Percentiles rank a stretch among this genome's conserved stretches.
Evolutionary conservation across 805 yeast species (phyloP).

Genomic region (Candida coquimbonensis): DNA sequence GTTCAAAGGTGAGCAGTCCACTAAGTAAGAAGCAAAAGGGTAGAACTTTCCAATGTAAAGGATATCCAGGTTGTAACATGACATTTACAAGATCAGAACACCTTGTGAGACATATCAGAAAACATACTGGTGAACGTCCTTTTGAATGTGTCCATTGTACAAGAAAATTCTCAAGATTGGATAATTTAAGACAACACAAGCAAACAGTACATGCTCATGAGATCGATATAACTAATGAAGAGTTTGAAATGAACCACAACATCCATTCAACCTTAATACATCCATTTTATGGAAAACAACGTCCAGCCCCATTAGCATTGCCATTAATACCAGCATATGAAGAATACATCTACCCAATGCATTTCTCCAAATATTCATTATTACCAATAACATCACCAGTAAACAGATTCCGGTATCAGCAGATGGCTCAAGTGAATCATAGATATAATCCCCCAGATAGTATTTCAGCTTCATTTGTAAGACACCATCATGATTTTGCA

Average conservation of each 20-base stretch:
- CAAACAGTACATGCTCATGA: conserved; percentile 66
- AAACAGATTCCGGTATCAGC: too few relatives aligned
- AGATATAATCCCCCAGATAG: too few relatives aligned
- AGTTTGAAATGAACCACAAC: background rate
- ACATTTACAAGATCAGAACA: conserved; percentile 88
- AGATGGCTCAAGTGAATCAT: too few relatives aligned
- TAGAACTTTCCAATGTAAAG: conserved; percentile 75
- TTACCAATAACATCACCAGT: too few relatives aligned
- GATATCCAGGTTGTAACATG: conserved; percentile 83
- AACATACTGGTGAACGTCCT: conserved; percentile 93
- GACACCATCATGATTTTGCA: too few relatives aligned
- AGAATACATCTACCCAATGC: too few relatives aligned
- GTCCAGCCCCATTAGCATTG: too few relatives aligned
- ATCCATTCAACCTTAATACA: too few relatives aligned
- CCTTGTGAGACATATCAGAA: conserved; percentile 83
- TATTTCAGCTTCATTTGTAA: too few relatives aligned
- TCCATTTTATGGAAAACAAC: too few relatives aligned
- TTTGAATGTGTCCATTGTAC: conserved; percentile 80
- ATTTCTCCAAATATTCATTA: too few relatives aligned
- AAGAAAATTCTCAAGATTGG: conserved; percentile 69
- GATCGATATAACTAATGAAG: background rate
- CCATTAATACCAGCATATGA: too few relatives aligned
- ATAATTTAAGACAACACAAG: conserved; percentile 85
- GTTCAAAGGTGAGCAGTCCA: background rate
- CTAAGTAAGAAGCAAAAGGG: conserved; percentile 42